Conservation (phyloP, 1,284 basidiomycete species). For the Kalmanozyma brasiliensis region DNA sequence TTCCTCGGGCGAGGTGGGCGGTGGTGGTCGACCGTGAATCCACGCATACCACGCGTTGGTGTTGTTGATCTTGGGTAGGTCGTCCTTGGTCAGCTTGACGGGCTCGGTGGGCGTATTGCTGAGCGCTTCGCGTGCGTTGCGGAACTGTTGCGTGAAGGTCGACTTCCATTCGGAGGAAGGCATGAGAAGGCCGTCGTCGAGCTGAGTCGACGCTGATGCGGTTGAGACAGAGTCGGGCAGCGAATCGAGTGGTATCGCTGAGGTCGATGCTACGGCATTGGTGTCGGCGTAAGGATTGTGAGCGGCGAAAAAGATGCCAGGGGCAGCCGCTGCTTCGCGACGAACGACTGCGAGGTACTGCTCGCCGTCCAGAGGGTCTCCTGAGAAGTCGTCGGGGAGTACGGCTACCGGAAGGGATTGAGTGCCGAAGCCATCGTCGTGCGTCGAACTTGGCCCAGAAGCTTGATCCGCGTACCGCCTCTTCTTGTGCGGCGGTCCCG, state of each 20-base stretch:
- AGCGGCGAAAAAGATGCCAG: conserved; percentile 34
- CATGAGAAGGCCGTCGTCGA: conserved; percentile 18
- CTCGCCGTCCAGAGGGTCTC: conserved; percentile 56
- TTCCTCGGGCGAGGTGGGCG: conserved; percentile 9
- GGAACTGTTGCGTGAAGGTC: conserved; percentile 32
- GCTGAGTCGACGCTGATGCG: too few species aligned
- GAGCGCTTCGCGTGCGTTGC: conserved; percentile 36
- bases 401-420: conserved; percentile 58
- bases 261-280: background rate
- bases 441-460: background rate
- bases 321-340: conserved; percentile 41
- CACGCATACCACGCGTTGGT: conserved; percentile 43
- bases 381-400: conserved; percentile 54
- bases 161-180: conserved; percentile 40
- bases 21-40: conserved; percentile 43
- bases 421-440: conserved; percentile 42
- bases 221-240: background rate
- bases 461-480: conserved; percentile 7
- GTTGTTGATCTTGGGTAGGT: conserved; percentile 36
- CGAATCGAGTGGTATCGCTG: background rate
- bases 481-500: conserved; percentile 19
- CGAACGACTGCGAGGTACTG: conserved; percentile 63
- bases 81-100: conserved; percentile 28
- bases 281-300: conserved; percentile 47
- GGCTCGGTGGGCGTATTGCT: conserved; percentile 36